Evolutionary conservation across 1,284 basidiomycete species (phyloP).

Genomic region (Trichosporon sp.): DNA sequence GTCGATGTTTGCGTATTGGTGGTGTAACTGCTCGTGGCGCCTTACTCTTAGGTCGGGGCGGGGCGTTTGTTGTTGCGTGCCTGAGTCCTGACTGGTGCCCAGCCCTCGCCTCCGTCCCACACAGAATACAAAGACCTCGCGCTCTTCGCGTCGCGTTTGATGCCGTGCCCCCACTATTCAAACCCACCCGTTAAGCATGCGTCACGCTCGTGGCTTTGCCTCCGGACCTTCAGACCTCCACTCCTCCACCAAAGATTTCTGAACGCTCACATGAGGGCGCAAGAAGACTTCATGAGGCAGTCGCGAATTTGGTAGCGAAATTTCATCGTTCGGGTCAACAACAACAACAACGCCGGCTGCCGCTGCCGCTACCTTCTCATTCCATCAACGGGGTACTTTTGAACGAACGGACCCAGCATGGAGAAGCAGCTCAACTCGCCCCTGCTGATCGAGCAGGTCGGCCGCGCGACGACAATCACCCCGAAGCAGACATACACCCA

Average conservation of each 20-base stretch:
- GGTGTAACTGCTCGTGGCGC: neutral
- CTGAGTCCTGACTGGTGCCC: no score
- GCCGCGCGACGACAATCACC: constrained; percentile 26
- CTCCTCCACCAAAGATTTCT: neutral
- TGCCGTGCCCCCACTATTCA: neutral
- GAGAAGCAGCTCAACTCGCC: constrained; percentile 43
- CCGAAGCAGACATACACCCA: constrained; percentile 28
- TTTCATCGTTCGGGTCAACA: neutral
- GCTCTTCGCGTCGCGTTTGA: neutral
- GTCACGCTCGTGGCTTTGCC: neutral
- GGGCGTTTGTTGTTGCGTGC: neutral
- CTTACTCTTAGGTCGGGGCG: no score
- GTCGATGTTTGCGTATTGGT: neutral
- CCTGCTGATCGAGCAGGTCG: constrained; percentile 35
- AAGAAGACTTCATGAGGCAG: neutral
- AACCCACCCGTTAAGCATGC: neutral
- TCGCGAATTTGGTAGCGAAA: neutral
- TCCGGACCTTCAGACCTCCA: no score
- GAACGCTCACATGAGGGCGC: neutral
- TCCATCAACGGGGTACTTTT: neutral
- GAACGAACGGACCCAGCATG: constrained; percentile 21
- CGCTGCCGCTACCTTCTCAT: neutral
- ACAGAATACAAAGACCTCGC: neutral
- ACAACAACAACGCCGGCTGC: neutral
- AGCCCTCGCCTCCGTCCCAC: neutral